phyloP scores from a whole-genome alignment of 148 eudicot species.

The Rhododendron ferrugineum region DNA sequence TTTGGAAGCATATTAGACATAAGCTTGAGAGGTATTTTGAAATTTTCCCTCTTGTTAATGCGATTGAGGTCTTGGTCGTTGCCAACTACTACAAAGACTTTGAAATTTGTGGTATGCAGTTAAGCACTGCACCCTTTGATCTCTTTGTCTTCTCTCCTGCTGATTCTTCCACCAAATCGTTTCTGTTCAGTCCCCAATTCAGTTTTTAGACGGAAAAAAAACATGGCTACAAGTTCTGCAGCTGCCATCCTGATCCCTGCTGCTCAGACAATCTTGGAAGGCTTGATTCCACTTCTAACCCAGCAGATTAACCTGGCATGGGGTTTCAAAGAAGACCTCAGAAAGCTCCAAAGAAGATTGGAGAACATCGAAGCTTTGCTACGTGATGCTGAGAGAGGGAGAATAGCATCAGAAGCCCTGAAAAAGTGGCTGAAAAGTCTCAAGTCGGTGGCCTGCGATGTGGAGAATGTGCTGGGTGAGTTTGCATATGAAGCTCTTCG shows the following conservation, averaged over 20 bases:
- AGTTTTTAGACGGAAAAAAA: no score
- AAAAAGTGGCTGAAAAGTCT: not conserved
- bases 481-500: not conserved
- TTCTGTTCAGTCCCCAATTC: no score
- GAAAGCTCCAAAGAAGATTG: not conserved
- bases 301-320: not conserved
- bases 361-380: not conserved
- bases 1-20: no score
- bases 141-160: no score
- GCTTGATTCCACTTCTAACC: not conserved
- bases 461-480: not conserved
- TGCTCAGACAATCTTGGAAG: not conserved
- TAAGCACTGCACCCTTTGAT: no score
- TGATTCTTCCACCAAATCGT: no score
- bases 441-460: not conserved
- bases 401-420: not conserved
- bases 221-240: not conserved
- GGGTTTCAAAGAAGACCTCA: not conserved
- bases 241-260: not conserved
- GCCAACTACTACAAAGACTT: no score
- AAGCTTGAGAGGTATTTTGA: not conserved
- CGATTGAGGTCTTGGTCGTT: no score
- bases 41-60: no score
- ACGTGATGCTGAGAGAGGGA: not conserved
- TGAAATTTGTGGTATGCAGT: no score